phyloP scores from a whole-genome alignment of 2,329 filamentous ascomycete species.

The Fusarium albidum region DNA sequence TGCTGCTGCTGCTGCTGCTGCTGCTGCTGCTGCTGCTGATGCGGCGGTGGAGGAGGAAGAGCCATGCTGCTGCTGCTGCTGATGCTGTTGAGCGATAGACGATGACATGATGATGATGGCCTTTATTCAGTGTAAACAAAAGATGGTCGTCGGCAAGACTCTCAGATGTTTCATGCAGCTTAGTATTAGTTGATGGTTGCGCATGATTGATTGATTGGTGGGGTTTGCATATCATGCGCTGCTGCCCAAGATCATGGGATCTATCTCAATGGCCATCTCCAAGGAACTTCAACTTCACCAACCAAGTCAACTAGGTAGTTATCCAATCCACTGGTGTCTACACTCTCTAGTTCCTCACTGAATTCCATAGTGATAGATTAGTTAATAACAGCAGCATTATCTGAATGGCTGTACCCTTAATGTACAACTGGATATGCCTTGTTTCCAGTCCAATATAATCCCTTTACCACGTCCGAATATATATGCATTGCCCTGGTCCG shows the following conservation, averaged over 20 bases:
- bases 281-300: too few species aligned
- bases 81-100: conserved; percentile 17
- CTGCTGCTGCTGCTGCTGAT: too few species aligned
- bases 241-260: conserved; percentile 30
- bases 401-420: conserved; percentile 32
- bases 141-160: too few species aligned
- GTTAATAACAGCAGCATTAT: conserved; percentile 30
- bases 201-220: conserved; percentile 27
- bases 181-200: conserved; percentile 22
- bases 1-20: too few species aligned
- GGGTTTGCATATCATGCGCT: conserved; percentile 33
- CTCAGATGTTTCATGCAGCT: conserved; percentile 19
- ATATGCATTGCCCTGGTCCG: conserved; percentile 9
- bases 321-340: too few species aligned
- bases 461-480: conserved; percentile 15
- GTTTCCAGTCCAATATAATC: conserved; percentile 2
- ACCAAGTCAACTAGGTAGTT: too few species aligned
- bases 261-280: neutral
- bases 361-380: neutral
- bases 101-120: conserved; percentile 22
- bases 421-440: conserved; percentile 30
- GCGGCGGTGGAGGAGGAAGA: conserved; percentile 10
- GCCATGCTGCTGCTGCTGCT: too few species aligned
- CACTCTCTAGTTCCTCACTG: too few species aligned
- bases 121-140: too few species aligned